phyloP scores from a whole-genome alignment of 1,284 basidiomycete species.

The Rhodotorula sp. region DNA sequence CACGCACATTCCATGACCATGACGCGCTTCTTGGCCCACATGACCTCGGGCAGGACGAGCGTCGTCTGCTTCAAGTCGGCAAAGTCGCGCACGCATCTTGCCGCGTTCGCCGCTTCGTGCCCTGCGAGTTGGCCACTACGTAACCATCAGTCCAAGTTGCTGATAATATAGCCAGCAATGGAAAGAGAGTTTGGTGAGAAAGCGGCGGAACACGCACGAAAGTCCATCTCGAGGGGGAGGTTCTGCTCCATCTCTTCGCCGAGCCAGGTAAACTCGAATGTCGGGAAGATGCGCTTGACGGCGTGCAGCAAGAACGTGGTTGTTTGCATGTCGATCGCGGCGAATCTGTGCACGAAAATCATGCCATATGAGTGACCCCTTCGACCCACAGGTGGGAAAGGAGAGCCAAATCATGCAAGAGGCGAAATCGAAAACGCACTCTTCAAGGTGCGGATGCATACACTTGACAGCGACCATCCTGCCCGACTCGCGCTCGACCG shows the following conservation, averaged over 20 bases:
- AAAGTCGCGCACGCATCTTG: slow-evolving; percentile 71
- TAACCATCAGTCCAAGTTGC: neutral
- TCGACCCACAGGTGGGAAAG: neutral
- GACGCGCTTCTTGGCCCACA: slow-evolving; percentile 78
- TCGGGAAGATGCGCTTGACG: slow-evolving; percentile 77
- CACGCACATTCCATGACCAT: slow-evolving; percentile 85
- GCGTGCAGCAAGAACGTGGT: slow-evolving; percentile 58
- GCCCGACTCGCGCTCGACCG: slow-evolving; percentile 67
- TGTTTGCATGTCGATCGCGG: slow-evolving; percentile 72
- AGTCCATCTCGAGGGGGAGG: slow-evolving; percentile 88
- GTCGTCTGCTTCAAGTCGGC: slow-evolving; percentile 62
- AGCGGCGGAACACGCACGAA: slow-evolving; percentile 50
- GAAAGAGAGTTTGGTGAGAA: too few species aligned
- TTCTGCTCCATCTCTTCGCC: slow-evolving; percentile 79
- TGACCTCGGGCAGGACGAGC: slow-evolving; percentile 85
- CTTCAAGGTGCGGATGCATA: slow-evolving; percentile 87
- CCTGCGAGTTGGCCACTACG: slow-evolving; percentile 46
- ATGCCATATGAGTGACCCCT: neutral
- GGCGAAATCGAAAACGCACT: slow-evolving; percentile 8
- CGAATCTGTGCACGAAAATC: slow-evolving; percentile 61
- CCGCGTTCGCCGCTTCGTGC: slow-evolving; percentile 85
- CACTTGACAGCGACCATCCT: slow-evolving; percentile 89
- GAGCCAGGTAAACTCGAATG: slow-evolving; percentile 94
- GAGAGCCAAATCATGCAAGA: too few species aligned
- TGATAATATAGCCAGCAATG: neutral